These are phyloP conservation scores for Cryptococcus sp. DNA, from an alignment of 1,284 basidiomycete genomes.

Conservation along the genomic window DNA sequence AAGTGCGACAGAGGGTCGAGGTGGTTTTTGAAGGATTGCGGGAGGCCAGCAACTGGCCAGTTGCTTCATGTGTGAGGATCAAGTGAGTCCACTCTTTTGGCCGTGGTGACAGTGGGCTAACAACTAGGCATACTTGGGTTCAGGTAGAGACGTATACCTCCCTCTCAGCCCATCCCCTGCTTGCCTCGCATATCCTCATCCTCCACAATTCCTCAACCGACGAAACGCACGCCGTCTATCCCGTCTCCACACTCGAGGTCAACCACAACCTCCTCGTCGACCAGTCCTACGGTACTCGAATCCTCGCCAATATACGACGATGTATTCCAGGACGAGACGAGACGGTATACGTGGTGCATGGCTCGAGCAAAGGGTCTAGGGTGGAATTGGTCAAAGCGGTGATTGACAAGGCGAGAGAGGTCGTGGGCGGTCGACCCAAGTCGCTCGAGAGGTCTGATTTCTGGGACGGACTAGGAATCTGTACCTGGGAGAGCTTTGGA, in stretches of 20 bases:
- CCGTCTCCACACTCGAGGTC: slow-evolving; percentile 16
- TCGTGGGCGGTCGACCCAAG: slow-evolving; percentile 10
- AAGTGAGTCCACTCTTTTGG: neutral
- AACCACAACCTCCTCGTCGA: slow-evolving; percentile 17
- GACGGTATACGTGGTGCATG: slow-evolving; percentile 16
- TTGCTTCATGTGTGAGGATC: neutral
- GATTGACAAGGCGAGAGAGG: slow-evolving; percentile 14
- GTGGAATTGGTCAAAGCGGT: slow-evolving; percentile 12
- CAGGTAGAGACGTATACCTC: slow-evolving; percentile 6
- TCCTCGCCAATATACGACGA: slow-evolving; percentile 12
- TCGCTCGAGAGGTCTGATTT: slow-evolving; percentile 1
- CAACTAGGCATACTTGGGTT: slow-evolving; percentile 21
- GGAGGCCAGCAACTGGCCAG: too few species aligned
- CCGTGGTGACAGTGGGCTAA: neutral
- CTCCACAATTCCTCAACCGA: slow-evolving; percentile 10
- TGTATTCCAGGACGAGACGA: slow-evolving; percentile 1
- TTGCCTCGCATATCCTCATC: slow-evolving; percentile 11
- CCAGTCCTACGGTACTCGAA: neutral
- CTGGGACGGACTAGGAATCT: slow-evolving; percentile 23
- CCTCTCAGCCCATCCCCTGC: slow-evolving; percentile 8
- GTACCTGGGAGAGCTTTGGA: slow-evolving; percentile 18
- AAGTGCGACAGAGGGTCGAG: too few species aligned
- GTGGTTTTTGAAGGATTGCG: too few species aligned
- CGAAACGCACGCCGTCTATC: slow-evolving; percentile 18
- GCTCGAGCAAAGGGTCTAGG: slow-evolving; percentile 5